Evolutionary conservation across 768 basidiomycete species (phyloP).

Genomic region (Tremella mesenterica): DNA sequence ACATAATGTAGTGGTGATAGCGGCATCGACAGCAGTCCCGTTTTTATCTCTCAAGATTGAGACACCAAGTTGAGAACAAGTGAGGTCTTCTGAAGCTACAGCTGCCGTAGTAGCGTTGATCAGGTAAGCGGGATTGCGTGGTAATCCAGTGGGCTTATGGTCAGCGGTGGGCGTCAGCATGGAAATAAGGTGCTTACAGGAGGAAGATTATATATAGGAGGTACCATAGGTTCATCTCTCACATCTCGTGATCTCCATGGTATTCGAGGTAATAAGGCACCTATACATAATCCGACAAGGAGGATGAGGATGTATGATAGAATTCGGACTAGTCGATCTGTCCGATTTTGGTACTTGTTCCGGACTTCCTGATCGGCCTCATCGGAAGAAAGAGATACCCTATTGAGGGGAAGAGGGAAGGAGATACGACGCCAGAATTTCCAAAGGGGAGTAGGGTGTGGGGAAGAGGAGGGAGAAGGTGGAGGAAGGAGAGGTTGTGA

Average conservation of each 20-base stretch:
- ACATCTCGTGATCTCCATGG: not conserved
- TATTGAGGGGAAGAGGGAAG: not conserved
- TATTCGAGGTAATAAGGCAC: not conserved
- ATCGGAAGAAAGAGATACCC: not conserved
- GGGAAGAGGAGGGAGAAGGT: not conserved
- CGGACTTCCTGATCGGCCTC: not conserved
- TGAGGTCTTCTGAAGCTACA: slow-evolving; percentile 77
- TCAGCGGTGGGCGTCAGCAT: not conserved
- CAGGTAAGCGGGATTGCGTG: slow-evolving; percentile 54
- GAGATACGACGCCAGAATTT: not conserved
- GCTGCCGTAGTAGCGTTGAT: slow-evolving; percentile 65
- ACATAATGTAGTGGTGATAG: slow-evolving; percentile 70
- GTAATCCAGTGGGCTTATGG: slow-evolving; percentile 36
- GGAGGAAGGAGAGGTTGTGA: not conserved
- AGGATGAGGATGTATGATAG: not conserved
- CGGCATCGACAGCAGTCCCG: slow-evolving; percentile 86
- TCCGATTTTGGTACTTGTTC: not conserved
- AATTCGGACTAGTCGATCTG: not conserved
- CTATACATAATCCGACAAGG: not conserved
- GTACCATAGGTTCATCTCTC: slow-evolving; percentile 28
- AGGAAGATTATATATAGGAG: slow-evolving; percentile 32
- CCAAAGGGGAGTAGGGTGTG: not conserved
- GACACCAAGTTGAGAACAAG: slow-evolving; percentile 80
- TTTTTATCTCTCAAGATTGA: slow-evolving; percentile 61
- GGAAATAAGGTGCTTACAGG: slow-evolving; percentile 13